Evolutionary conservation across 768 basidiomycete genomes (phyloP).

Genomic region (Sporobolomyces phaffii): DNA sequence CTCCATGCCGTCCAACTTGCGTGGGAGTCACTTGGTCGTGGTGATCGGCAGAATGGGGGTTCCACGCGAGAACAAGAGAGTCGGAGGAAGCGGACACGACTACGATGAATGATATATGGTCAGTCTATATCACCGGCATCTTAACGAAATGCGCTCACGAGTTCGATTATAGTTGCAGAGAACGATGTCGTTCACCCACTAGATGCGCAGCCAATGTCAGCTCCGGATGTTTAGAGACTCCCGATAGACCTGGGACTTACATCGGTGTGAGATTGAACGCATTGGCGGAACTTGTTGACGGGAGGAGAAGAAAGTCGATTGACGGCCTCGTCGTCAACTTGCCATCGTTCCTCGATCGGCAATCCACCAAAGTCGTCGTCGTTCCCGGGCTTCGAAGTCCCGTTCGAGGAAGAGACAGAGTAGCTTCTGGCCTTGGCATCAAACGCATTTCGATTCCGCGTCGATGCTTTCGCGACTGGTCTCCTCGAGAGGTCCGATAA

Average conservation of each 20-base stretch:
- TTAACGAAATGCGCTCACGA: conserved; percentile 50
- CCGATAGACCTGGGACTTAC: not conserved
- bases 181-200: conserved; percentile 93
- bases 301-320: conserved; percentile 44
- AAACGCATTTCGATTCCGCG: not conserved
- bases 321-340: conserved; percentile 59
- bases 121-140: too few relatives aligned
- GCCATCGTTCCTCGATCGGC: conserved; percentile 71
- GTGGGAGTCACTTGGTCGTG: conserved; percentile 36
- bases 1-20: conserved; percentile 63
- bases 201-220: not conserved
- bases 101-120: too few relatives aligned
- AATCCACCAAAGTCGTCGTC: conserved; percentile 41
- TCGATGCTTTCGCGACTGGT: conserved; percentile 1
- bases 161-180: conserved; percentile 90
- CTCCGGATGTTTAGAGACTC: not conserved
- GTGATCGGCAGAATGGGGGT: conserved; percentile 57
- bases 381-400: not conserved
- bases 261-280: conserved; percentile 74
- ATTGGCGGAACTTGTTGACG: conserved; percentile 66
- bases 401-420: not conserved
- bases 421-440: not conserved
- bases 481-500: not conserved
- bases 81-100: conserved; percentile 94
- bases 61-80: conserved; percentile 89